Evolutionary conservation across 1,139 yeast species (phyloP).

Genomic region (Geotrichum cucujoidarum): DNA sequence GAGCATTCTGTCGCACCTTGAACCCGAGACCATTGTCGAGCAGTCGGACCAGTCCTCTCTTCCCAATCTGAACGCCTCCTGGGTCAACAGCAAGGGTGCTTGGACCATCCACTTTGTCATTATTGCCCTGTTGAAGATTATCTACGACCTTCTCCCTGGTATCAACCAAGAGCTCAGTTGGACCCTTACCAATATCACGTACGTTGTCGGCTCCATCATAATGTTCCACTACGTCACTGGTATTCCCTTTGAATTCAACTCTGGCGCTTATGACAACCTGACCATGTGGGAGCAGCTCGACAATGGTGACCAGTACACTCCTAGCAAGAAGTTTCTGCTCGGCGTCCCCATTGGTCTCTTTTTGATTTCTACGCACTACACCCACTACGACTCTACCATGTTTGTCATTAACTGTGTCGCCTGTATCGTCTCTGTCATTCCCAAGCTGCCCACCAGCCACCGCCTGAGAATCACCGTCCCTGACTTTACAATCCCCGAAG

Average conservation of each 20-base stretch:
- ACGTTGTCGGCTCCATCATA: slow-evolving; percentile 84
- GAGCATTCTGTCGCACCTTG: slow-evolving; percentile 70
- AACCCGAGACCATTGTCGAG: slow-evolving; percentile 87
- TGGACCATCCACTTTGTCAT: slow-evolving; percentile 90
- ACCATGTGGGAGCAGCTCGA: slow-evolving; percentile 99
- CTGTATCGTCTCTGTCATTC: slow-evolving; percentile 77
- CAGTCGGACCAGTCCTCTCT: slow-evolving; percentile 85
- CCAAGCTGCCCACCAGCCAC: slow-evolving; percentile 66
- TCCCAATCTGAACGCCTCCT: slow-evolving; percentile 87
- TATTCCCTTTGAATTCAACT: slow-evolving; percentile 92
- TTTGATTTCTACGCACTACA: slow-evolving; percentile 83
- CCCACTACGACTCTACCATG: slow-evolving; percentile 73
- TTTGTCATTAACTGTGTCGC: slow-evolving; percentile 76
- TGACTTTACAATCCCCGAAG: slow-evolving; percentile 18
- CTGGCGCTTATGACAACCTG: slow-evolving; percentile 91
- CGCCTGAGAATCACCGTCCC: slow-evolving; percentile 38
- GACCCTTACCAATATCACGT: slow-evolving; percentile 88
- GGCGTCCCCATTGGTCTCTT: slow-evolving; percentile 87
- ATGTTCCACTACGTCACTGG: slow-evolving; percentile 98
- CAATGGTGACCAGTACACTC: slow-evolving; percentile 95
- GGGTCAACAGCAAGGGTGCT: slow-evolving; percentile 93
- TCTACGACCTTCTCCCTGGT: slow-evolving; percentile 72
- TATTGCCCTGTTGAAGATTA: slow-evolving; percentile 63
- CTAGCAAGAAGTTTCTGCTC: slow-evolving; percentile 86
- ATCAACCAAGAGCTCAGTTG: slow-evolving; percentile 81